Percentiles rank a stretch among this genome's conserved stretches.
phyloP scores from a whole-genome alignment of 371 early-diverging fungal genomes.

The Rhizopus microsporus region DNA sequence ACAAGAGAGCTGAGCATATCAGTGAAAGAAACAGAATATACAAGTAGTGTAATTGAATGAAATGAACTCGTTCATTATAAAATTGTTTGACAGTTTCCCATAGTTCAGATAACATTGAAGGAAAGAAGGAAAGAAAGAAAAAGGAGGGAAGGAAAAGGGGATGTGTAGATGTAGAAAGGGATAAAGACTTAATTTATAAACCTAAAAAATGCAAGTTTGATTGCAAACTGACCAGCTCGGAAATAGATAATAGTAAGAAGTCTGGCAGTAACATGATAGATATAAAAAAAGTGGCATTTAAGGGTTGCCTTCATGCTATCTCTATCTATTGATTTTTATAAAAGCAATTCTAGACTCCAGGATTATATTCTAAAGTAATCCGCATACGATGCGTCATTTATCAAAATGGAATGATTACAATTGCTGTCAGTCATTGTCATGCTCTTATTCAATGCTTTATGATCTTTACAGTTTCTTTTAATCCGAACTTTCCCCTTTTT shows the following conservation, averaged over 20 bases:
- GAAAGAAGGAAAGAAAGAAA: not conserved
- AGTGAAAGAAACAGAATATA: constrained; percentile 38
- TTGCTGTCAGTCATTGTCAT: too few relatives aligned
- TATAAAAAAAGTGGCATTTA: not conserved
- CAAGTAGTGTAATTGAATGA: constrained; percentile 45
- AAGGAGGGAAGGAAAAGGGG: not conserved
- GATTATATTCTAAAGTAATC: too few relatives aligned
- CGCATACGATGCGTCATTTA: too few relatives aligned
- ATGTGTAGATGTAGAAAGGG: not conserved
- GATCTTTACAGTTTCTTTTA: too few relatives aligned
- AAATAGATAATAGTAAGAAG: too few relatives aligned
- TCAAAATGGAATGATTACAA: too few relatives aligned
- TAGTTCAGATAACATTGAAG: constrained; percentile 1
- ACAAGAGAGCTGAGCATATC: constrained; percentile 34
- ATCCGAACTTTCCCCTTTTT: too few relatives aligned
- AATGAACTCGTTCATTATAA: constrained; percentile 40
- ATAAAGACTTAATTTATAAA: too few relatives aligned
- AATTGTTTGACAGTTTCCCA: constrained; percentile 15
- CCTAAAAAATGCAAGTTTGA: not conserved
- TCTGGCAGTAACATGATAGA: not conserved
- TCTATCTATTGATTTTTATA: too few relatives aligned
- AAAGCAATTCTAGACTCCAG: too few relatives aligned
- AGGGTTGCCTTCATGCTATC: not conserved
- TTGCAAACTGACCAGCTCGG: not conserved
- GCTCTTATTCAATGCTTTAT: too few relatives aligned